phyloP scores from a whole-genome alignment of 768 basidiomycete genomes.

The Boletus sensibilis region DNA sequence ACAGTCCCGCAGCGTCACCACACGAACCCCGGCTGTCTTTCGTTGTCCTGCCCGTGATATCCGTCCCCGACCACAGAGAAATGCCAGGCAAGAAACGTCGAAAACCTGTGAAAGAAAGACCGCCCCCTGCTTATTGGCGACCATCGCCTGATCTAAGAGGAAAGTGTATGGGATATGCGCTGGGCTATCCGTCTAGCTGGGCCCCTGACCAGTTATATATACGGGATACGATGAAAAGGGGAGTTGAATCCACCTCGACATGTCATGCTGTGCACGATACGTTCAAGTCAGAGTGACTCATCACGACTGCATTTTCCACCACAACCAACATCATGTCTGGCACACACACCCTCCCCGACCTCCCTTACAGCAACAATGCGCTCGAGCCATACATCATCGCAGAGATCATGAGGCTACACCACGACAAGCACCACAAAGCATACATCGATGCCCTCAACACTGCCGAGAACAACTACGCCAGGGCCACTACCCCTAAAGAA shows the following conservation, averaged over 20 bases:
- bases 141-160: slow-evolving; percentile 22
- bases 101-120: slow-evolving; percentile 16
- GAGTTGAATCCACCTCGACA: neutral
- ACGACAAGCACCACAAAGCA: slow-evolving; percentile 94
- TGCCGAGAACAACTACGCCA: slow-evolving; percentile 77
- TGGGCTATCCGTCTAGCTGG: slow-evolving; percentile 35
- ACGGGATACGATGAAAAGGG: slow-evolving; percentile 31
- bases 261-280: slow-evolving; percentile 23
- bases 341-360: slow-evolving; percentile 61
- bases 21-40: slow-evolving; percentile 23
- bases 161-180: slow-evolving; percentile 30
- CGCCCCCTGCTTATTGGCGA: slow-evolving; percentile 29
- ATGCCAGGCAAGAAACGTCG: slow-evolving; percentile 6
- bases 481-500: slow-evolving; percentile 61
- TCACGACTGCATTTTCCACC: neutral
- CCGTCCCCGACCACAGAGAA: neutral
- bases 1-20: slow-evolving; percentile 15
- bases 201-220: slow-evolving; percentile 19
- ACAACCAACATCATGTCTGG: slow-evolving; percentile 37
- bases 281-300: neutral
- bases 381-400: slow-evolving; percentile 90
- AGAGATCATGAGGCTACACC: slow-evolving; percentile 94
- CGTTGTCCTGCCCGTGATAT: slow-evolving; percentile 16
- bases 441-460: slow-evolving; percentile 74
- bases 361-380: slow-evolving; percentile 82